Base-by-base conservation (phyloP, 768 basidiomycete genomes). In the Cytidiella melzeri region DNA sequence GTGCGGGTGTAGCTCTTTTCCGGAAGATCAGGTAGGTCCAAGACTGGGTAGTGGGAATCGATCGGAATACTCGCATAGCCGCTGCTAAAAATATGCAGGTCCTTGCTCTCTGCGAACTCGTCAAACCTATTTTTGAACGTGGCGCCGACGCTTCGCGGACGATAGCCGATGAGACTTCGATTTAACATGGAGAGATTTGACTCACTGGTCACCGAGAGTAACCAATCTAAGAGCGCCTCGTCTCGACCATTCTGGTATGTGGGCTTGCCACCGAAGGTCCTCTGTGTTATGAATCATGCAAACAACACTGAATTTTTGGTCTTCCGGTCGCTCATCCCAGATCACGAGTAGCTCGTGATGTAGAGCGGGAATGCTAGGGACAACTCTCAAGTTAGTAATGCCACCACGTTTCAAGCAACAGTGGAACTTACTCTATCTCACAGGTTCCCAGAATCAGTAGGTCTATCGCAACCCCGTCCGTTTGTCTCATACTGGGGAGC, bases 361-460 rank as follows among this genome's bases (percentile, higher is more conserved):
- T 61, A 63, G 55, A 15, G 61, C 51, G 12, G 47, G 47, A 24
- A 68, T 58, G 38, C 60, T 61, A 38, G 13, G 13, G 10, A 15
- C 19, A 15, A 18, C 4, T 28, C 26, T 47, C 36, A 45, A n/a
- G n/a, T n/a, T n/a, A n/a, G n/a, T n/a, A n/a, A n/a, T n/a, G 45
- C 13, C 19, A 15, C 36, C 36, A 11, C 12, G 18, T 37, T 18
- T 11, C 11, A n/a, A n/a, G n/a, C n/a, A n/a, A n/a, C n/a, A n/a
- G n/a, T n/a, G 5, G 23, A 11, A 53, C 52, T 42, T 28, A 73
- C 72, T 74, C 72, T 19, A 69, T 46, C 54, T 74, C 73, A 55
- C 73, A 74, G n/a, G 71, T 73, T n/a, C 72, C 72, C 1, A 73
- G 57, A 5, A 73, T 55, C 18, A 74, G 55, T 44, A 71, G 21